Conservation (phyloP, 176 grass and related monocot genomes). For the Oryza brachyantha region DNA sequence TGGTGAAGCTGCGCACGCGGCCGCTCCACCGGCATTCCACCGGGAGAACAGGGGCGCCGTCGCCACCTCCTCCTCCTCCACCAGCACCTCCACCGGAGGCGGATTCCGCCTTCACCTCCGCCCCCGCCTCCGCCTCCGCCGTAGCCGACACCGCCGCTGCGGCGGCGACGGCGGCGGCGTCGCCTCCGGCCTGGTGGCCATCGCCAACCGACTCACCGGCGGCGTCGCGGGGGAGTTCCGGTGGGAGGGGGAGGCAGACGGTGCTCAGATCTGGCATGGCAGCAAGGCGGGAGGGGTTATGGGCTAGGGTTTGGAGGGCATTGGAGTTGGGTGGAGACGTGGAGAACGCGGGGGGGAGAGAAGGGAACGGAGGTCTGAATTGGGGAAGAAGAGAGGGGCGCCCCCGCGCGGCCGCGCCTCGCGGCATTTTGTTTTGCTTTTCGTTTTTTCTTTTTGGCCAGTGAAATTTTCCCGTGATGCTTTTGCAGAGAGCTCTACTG, state of each 20-base stretch:
- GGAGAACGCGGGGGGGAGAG: not conserved
- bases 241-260: constrained; percentile 21
- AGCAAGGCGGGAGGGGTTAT: not conserved
- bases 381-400: constrained; percentile 22
- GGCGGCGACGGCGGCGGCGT: not conserved
- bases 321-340: constrained; percentile 25
- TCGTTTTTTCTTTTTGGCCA: not conserved
- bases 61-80: not conserved
- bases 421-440: constrained; percentile 5
- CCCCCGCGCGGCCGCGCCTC: not conserved
- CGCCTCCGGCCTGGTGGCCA: constrained; percentile 7
- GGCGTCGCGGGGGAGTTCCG: not conserved
- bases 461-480: not conserved
- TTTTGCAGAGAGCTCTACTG: not conserved
- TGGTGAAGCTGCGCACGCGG: constrained; percentile 26
- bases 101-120: not conserved
- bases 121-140: not conserved
- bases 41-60: not conserved
- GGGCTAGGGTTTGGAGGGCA: constrained; percentile 45
- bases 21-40: constrained; percentile 31
- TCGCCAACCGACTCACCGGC: not conserved
- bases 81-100: not conserved
- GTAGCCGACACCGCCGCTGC: not conserved
- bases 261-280: constrained; percentile 61
- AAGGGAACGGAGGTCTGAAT: constrained; percentile 10